Conservation (phyloP, 2,329 filamentous ascomycete species). For the Neospermospora avenae region DNA sequence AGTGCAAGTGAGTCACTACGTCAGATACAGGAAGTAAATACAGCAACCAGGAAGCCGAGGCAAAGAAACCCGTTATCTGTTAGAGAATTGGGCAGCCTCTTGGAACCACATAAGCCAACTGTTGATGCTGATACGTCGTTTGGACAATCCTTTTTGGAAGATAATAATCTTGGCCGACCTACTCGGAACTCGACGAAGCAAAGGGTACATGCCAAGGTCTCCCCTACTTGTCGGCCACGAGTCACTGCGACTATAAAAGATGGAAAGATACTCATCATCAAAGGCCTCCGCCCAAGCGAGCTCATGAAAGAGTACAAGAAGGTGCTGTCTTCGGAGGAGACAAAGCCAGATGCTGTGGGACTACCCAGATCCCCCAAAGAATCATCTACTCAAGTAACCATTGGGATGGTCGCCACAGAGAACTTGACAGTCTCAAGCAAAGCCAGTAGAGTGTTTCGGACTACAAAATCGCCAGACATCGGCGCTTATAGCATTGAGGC, state of each 20-base stretch:
- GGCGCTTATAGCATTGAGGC: too few relatives aligned
- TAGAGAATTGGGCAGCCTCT: background rate
- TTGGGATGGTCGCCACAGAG: background rate
- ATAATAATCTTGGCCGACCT: background rate
- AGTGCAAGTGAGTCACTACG: too few relatives aligned
- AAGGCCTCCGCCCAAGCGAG: background rate
- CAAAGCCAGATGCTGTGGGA: background rate
- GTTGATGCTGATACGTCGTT: background rate
- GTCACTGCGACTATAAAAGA: background rate
- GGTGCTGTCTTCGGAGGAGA: background rate
- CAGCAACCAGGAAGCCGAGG: background rate
- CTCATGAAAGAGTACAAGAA: background rate
- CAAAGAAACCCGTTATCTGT: background rate
- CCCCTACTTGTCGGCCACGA: background rate
- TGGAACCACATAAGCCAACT: background rate
- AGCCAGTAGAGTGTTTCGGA: background rate
- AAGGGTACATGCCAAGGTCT: background rate
- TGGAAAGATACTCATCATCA: background rate
- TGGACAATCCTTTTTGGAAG: background rate
- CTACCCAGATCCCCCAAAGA: background rate
- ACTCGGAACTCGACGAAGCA: slow-evolving; percentile 2
- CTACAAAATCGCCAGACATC: background rate
- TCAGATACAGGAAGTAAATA: background rate
- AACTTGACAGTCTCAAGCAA: background rate
- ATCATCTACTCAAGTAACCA: background rate